Evolutionary conservation across 176 grass and related monocot species (phyloP).

Genomic region (Aegilops longissima): DNA sequence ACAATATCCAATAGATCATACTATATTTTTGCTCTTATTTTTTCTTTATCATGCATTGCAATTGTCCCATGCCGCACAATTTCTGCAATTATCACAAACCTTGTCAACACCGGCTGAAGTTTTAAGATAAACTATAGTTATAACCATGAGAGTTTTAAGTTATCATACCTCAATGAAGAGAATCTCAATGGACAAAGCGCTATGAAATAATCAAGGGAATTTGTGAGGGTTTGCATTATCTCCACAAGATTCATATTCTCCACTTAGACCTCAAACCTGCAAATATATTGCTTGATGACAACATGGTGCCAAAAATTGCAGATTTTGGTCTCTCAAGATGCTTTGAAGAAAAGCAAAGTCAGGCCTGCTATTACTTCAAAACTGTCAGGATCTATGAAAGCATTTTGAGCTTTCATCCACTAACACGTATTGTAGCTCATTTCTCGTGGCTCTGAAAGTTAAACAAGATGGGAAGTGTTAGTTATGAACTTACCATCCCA

Average conservation of each 20-base stretch:
- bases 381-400: slow-evolving; percentile 1
- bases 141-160: neutral
- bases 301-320: slow-evolving; percentile 29
- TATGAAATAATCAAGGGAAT: slow-evolving; percentile 20
- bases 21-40: neutral
- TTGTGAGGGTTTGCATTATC: slow-evolving; percentile 21
- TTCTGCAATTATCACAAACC: neutral
- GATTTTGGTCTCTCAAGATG: slow-evolving; percentile 23
- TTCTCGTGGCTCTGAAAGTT: neutral
- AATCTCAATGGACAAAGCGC: neutral
- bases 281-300: slow-evolving; percentile 22
- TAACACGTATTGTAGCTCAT: neutral
- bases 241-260: neutral
- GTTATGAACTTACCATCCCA: neutral
- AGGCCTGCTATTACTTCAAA: slow-evolving; percentile 9
- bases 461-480: neutral
- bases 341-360: slow-evolving; percentile 3
- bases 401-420: neutral
- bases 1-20: neutral
- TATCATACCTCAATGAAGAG: neutral
- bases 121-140: too few species aligned
- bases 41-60: neutral
- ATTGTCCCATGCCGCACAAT: neutral
- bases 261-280: slow-evolving; percentile 10
- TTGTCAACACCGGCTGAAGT: neutral